Base-by-base conservation (phyloP, 768 basidiomycete genomes). In the Mycena indigotica region DNA sequence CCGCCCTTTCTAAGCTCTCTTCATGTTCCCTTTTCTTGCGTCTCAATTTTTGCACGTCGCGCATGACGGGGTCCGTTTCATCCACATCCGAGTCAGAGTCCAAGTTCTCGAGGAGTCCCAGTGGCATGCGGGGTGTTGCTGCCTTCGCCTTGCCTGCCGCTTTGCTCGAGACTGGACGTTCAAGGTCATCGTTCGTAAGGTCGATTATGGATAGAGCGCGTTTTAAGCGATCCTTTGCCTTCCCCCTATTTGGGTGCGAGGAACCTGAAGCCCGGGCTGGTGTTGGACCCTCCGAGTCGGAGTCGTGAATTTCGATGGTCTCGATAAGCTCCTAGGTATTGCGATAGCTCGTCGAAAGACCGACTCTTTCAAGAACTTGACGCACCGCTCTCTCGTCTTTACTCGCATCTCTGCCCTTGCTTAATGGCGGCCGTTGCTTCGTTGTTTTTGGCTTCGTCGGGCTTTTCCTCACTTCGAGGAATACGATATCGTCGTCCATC, bases 21-120 rank as follows among this genome's bases (percentile, higher is more conserved):
- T 44, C 5, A 8, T 44, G 24, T 28, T 48, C 15, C 24, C 13
- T n/a, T 13, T 21, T 24, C 21, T 28, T 6, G 6, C 46, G 46
- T 28, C 25, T 23, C 8, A 48, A 5, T 8, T 26, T 23, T 21
- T 12, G 24, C 12, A 48, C 24, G 25, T 48, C 46, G 24, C 46
- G 46, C 24, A 24, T 24, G 21, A 48, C 13, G n/a, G 46, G 46
- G 21, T 48, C 46, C 13, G 25, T 28, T 26, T 48, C 46, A 28
- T 48, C 46, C 13, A 44, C 41, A 6, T 48, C 46, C 46, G 46
- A 48, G 46, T 48, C 46, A 23, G 46, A 48, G 46, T 48, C 46
- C 24, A 48, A 26, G 25, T 48, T 48, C 15, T 48, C 46, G 24
- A 48, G 46, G 25, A 26, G 12, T 6, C 6, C 13, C 4, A 48